phyloP scores from a whole-genome alignment of 2,329 filamentous ascomycete species.

The Exophiala viscosa region DNA sequence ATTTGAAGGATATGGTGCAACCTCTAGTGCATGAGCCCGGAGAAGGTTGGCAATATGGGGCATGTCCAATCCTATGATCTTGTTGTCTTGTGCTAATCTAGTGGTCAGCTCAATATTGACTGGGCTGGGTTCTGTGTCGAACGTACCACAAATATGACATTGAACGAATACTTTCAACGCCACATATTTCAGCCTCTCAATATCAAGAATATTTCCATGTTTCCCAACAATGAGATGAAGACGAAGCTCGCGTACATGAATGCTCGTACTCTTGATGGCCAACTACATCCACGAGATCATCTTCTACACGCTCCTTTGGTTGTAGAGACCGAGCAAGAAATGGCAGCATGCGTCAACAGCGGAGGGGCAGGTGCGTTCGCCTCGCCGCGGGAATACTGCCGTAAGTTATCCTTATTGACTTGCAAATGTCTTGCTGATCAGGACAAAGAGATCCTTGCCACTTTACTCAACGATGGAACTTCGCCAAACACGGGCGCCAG shows the following conservation, averaged over 20 bases:
- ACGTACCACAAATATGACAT: slow-evolving; percentile 39
- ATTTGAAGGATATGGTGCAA: slow-evolving; percentile 48
- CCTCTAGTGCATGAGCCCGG: slow-evolving; percentile 64
- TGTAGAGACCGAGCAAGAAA: slow-evolving; percentile 42
- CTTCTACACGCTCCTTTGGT: slow-evolving; percentile 45
- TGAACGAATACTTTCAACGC: slow-evolving; percentile 50
- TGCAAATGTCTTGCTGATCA: background rate
- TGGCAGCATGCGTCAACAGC: slow-evolving; percentile 49
- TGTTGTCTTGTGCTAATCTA: slow-evolving; percentile 24
- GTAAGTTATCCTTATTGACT: slow-evolving; percentile 36
- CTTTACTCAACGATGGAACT: slow-evolving; percentile 61
- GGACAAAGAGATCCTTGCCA: slow-evolving; percentile 52
- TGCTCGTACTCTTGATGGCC: slow-evolving; percentile 46
- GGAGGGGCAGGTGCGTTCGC: slow-evolving; percentile 63
- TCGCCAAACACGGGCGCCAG: slow-evolving; percentile 54
- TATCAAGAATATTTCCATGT: slow-evolving; percentile 52
- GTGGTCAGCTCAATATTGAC: slow-evolving; percentile 48
- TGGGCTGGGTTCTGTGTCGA: slow-evolving; percentile 53
- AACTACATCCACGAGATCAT: slow-evolving; percentile 47
- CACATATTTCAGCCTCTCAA: slow-evolving; percentile 49
- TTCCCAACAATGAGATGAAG: slow-evolving; percentile 54
- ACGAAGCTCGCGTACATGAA: slow-evolving; percentile 57
- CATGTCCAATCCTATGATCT: slow-evolving; percentile 39
- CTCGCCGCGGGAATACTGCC: slow-evolving; percentile 57
- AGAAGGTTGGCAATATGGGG: slow-evolving; percentile 59